Base-by-base conservation (phyloP, 306 rosid genomes). In the Glycine tomentella region DNA sequence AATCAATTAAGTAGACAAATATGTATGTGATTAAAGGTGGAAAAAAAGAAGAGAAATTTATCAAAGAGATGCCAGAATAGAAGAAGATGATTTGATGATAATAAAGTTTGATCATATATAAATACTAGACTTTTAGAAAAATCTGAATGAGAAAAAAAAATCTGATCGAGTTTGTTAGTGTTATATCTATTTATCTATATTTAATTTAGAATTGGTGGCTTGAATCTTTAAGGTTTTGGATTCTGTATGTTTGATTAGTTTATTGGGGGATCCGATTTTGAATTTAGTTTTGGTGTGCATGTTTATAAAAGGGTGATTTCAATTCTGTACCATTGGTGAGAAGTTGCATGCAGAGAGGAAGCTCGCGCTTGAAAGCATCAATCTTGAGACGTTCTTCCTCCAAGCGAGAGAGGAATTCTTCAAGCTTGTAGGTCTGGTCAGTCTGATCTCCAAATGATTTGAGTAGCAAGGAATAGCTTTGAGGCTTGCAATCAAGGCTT, bases 331-430 rank as follows among this genome's bases (percentile, higher is more conserved):
- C 99, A 46, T 91, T 93, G 80, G 95, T 86, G 80, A 96, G 97
- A 40, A 96, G 99, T 79, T 96, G 99, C 98, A 96, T 96, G 97
- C 98, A 96, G 79, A 96, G 98, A 83, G 99, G 99, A 72, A 96
- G 97, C 77, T 96, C 98, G 44, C 99, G 97, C 88, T 96, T 96
- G 94, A 96, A 96, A 67, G 95, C 98, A 57, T 96, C 98, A 44
- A 96, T 96, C 87, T 96, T 96, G 88, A 93, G 93, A 36, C 97
- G 92, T 84, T 96, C 99, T 79, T 86, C 98, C 84, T 96, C 97
- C 0, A 96, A 92, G 14, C 91, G 90, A 80, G 97, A 92, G 57
- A 96, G 91, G 85, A 87, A 87, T 3, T 93, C 99, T 85, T 93
- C 92, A 17, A 96, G 93, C 84, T 96, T 92, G 82, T 86, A 89